Percentiles rank a stretch among this genome's conserved stretches.
These are phyloP conservation scores for Ailanthus altissimus DNA, from an alignment of 345 rosid genomes.

Conservation along the genomic window DNA sequence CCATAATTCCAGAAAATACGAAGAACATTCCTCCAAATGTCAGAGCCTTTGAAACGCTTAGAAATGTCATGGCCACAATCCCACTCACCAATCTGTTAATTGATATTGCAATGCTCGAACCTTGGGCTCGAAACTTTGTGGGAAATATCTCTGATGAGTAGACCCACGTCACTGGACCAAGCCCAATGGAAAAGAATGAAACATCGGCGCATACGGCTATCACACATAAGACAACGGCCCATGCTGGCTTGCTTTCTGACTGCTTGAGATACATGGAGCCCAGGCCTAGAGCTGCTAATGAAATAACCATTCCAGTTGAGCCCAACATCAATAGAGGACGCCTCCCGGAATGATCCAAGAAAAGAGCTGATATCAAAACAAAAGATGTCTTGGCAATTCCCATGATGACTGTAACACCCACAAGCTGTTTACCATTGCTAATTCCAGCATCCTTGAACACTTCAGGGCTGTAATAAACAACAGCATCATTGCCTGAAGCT, in stretches of 20 bases:
- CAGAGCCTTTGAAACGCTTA: slow-evolving; percentile 39
- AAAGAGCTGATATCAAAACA: slow-evolving; percentile 42
- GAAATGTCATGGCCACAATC: slow-evolving; percentile 64
- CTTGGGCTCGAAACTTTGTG: slow-evolving; percentile 62
- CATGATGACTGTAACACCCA: slow-evolving; percentile 47
- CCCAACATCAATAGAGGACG: slow-evolving; percentile 48
- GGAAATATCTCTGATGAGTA: slow-evolving; percentile 84
- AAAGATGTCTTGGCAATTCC: slow-evolving; percentile 51
- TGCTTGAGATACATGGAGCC: slow-evolving; percentile 45
- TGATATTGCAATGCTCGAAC: slow-evolving; percentile 57
- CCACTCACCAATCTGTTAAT: slow-evolving; percentile 80
- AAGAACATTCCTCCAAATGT: slow-evolving; percentile 67
- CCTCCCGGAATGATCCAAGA: slow-evolving; percentile 50
- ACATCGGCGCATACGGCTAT: slow-evolving; percentile 42
- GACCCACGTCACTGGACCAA: slow-evolving; percentile 86
- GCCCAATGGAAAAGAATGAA: slow-evolving; percentile 77
- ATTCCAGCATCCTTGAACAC: slow-evolving; percentile 52
- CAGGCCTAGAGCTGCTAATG: slow-evolving; percentile 43
- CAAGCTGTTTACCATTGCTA: slow-evolving; percentile 32
- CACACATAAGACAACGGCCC: slow-evolving; percentile 44
- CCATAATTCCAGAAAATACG: slow-evolving; percentile 53
- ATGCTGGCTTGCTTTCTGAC: slow-evolving; percentile 26
- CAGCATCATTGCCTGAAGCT: slow-evolving; percentile 63
- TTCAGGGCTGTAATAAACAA: slow-evolving; percentile 57
- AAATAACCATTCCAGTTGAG: slow-evolving; percentile 44